A percentile compares a stretch with the other conserved stretches of the same genome.
These are phyloP conservation scores for Penicillium brasilianum DNA, from an alignment of 2,329 filamentous ascomycete genomes.

Conservation along the genomic window DNA sequence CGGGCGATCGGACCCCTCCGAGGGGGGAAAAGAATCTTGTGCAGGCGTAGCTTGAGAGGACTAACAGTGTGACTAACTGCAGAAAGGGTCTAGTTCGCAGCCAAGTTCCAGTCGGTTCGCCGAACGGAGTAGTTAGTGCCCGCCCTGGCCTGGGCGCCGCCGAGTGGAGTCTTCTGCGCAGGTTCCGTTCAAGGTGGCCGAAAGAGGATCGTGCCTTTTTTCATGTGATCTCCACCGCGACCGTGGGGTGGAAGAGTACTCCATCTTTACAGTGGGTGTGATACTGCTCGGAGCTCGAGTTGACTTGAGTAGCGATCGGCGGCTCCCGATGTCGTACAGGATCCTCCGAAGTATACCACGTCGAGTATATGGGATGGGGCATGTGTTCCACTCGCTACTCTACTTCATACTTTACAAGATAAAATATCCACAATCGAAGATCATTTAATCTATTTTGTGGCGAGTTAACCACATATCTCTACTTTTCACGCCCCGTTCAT, in stretches of 20 bases:
- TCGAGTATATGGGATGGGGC: background rate
- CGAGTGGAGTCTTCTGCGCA: conserved; percentile 1
- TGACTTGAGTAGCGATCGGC: conserved; percentile 24
- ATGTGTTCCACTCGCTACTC: background rate
- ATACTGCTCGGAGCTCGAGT: conserved; percentile 17
- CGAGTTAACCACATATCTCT: background rate
- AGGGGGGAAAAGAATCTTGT: background rate
- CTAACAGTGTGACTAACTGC: background rate
- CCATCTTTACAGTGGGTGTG: too few species aligned
- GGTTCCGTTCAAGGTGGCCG: background rate
- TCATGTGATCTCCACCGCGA: conserved; percentile 2
- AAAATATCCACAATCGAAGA: background rate
- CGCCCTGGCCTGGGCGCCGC: background rate
- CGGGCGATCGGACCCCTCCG: conserved; percentile 14
- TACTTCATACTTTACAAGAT: background rate
- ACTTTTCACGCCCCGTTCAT: background rate
- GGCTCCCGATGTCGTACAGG: background rate
- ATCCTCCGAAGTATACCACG: too few species aligned
- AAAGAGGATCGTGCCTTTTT: background rate
- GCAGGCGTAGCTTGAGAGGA: background rate
- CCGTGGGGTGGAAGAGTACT: background rate
- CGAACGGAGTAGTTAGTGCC: conserved; percentile 3
- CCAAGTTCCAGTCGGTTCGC: conserved; percentile 1
- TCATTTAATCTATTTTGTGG: conserved; percentile 5
- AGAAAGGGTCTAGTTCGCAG: background rate